phyloP scores from a whole-genome alignment of 2,329 filamentous ascomycete genomes.

The Trichoderma guizhouense region DNA sequence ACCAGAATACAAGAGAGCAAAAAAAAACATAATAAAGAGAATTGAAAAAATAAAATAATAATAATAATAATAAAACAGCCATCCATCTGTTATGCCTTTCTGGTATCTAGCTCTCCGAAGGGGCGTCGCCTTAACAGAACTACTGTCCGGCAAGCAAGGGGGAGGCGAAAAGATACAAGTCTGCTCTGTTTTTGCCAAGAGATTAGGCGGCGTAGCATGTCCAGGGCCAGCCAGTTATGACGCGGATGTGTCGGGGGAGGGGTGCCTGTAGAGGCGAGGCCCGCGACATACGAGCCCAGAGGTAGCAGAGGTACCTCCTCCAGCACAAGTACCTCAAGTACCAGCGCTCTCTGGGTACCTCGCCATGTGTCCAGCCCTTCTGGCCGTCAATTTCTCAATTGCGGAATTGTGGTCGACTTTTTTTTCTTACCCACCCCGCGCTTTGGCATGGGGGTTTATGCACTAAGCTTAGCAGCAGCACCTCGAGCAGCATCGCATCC shows the following conservation, averaged over 20 bases:
- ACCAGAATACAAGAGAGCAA: neutral
- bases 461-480: neutral
- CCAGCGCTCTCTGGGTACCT: constrained; percentile 9
- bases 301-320: constrained; percentile 15
- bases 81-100: neutral
- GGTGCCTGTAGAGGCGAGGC: neutral
- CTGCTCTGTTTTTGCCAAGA: neutral
- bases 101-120: neutral
- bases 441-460: neutral
- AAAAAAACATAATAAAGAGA: neutral
- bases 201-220: neutral
- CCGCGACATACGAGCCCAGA: constrained; percentile 5
- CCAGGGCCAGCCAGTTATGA: constrained; percentile 11
- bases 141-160: neutral
- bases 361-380: constrained; percentile 16
- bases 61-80: neutral
- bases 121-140: neutral
- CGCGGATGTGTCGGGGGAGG: constrained; percentile 13
- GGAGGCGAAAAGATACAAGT: constrained; percentile 10
- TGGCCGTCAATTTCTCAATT: neutral
- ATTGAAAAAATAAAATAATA: neutral
- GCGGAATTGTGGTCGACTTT: neutral
- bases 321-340: constrained; percentile 3
- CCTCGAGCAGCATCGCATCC: neutral
- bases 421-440: constrained; percentile 12